These are phyloP conservation scores for Lumnitzera littorea DNA, from an alignment of 345 rosid genomes.

Conservation along the genomic window DNA sequence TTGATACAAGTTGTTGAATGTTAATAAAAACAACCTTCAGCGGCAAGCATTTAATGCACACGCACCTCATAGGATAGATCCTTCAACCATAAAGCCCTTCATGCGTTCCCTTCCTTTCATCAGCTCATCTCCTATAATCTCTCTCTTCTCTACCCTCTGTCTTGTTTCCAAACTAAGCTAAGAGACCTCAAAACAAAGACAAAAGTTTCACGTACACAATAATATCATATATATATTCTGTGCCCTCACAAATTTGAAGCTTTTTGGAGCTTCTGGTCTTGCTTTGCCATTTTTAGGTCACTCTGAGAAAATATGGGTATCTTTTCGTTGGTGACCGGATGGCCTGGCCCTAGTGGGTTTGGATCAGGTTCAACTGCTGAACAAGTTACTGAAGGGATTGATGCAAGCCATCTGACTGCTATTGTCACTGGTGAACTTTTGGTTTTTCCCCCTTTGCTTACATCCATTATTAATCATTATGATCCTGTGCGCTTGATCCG, in stretches of 20 bases:
- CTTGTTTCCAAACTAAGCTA: background rate
- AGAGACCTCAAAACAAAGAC: too few relatives aligned
- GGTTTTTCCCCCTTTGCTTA: background rate
- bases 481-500: too few relatives aligned
- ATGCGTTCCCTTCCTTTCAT: background rate
- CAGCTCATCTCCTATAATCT: background rate
- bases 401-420: constrained; percentile 61
- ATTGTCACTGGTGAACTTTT: constrained; percentile 55
- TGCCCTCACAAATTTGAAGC: background rate
- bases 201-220: too few relatives aligned
- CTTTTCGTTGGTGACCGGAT: constrained; percentile 52
- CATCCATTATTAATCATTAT: too few relatives aligned
- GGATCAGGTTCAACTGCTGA: constrained; percentile 89
- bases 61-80: too few relatives aligned
- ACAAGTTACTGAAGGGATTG: constrained; percentile 59
- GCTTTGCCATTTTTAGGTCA: background rate
- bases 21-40: too few relatives aligned
- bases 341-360: constrained; percentile 74
- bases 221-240: too few relatives aligned
- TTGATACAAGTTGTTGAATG: too few relatives aligned
- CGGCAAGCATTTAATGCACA: too few relatives aligned
- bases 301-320: constrained; percentile 27
- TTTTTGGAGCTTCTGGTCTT: background rate
- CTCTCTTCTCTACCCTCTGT: background rate
- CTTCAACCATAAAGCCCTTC: background rate